phyloP scores from a whole-genome alignment of 441 rosid genomes.

The Syzygium syzygioides region DNA sequence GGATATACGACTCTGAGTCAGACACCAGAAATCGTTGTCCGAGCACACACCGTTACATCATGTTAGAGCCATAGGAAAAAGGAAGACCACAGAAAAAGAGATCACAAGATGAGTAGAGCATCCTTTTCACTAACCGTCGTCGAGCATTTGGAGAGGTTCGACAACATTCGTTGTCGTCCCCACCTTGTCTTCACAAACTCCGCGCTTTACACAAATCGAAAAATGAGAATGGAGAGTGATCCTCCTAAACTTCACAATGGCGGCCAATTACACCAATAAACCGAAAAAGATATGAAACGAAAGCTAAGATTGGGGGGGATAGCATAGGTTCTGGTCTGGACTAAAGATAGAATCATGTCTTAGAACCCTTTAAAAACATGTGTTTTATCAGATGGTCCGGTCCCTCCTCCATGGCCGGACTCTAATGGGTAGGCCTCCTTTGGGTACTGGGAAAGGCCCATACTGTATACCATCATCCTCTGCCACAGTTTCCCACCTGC shows the following conservation, averaged over 20 bases:
- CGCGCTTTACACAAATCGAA: background rate
- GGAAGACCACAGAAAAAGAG: background rate
- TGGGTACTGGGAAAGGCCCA: conserved; percentile 91
- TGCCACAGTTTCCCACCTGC: conserved; percentile 74
- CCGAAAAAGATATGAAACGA: background rate
- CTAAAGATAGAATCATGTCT: background rate
- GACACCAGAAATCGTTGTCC: background rate
- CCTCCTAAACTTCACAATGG: background rate
- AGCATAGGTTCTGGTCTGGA: background rate
- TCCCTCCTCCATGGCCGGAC: conserved; percentile 29
- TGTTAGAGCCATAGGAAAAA: background rate
- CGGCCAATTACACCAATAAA: background rate
- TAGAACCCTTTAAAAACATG: background rate
- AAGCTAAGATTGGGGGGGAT: background rate
- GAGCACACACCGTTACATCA: background rate
- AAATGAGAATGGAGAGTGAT: background rate
- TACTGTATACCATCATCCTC: conserved; percentile 76
- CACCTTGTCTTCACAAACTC: background rate
- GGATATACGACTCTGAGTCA: background rate
- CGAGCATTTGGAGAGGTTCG: background rate
- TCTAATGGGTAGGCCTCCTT: conserved; percentile 63
- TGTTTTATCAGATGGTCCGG: background rate
- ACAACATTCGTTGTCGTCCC: background rate
- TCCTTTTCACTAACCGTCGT: background rate
- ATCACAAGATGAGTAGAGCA: background rate